Base-by-base conservation (phyloP, 1,139 yeast genomes). In the Blastobotrys ciferrii region DNA sequence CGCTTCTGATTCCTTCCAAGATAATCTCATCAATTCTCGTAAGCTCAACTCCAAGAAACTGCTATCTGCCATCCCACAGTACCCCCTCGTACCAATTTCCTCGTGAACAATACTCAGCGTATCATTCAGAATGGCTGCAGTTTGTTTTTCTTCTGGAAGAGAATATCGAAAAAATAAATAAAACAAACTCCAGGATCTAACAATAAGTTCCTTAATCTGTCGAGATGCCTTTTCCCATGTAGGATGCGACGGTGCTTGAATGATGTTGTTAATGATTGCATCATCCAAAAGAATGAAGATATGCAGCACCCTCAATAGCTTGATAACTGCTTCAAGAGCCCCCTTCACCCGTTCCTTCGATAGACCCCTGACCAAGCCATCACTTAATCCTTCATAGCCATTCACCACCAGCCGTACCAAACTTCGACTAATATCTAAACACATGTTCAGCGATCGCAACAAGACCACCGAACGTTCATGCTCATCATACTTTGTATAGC, bases 51-150 rank as follows among this genome's bases (percentile, higher is more conserved):
- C 73, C 42, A 92, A 69, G 54, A 89, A 82, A 3, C 73, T 64
- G 0, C 95, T 94, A 36, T 75, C 65, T 0, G 83, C 76, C 5
- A 80, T 67, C 48, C 81, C 84, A 68, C 98, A 92, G 50, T 84
- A 77, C 6, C 78, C 76, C 39, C 88, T 70, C 1, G 70, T 63
- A 0, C 97, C 97, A 6, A 89, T 66, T 45, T 87, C 84, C 11
- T 80, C 81, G 63, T 92, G 99, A 2, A 88, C 65, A 9, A 76
- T 64, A 42, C 80, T 74, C 19, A 85, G 64, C 23, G 84, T 65
- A 38, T 79, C 78, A 48, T 74, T 66, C 40, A 74, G 57, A 15
- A 59, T 42, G 32, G 59, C 60, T 0, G 60, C 57, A 4, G 58
- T 50, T 28, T 55, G 46, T 28, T 50, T 50, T 4, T 53, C 59